Evolutionary conservation across 106 monocot species (phyloP), one percentile per base, ranked within the genome.

Genomic region (Dendrobium nobile): DNA sequence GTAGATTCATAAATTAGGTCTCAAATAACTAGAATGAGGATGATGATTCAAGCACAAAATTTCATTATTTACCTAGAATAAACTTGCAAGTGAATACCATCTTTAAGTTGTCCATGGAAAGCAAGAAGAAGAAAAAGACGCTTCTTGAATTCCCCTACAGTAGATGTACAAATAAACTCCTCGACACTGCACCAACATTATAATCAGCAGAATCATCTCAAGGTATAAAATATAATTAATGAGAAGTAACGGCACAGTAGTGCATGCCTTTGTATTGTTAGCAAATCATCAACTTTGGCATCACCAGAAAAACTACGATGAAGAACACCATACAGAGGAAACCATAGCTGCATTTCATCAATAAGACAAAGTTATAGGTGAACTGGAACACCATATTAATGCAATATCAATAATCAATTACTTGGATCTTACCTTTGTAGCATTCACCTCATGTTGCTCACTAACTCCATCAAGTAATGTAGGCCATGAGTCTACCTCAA

Each of bases 271-370:
- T 86, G 79, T 26, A 93, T 87, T 47, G 86, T 90, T 48, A 51
- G 80, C 20, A 79, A 41, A 19, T 65, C 75, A 45, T 87, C 83
- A 9, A 20, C 41, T 72, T 88, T 81, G 47, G 9, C 55, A 81
- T 85, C 82, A 43, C 80, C 79, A 55, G 82, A 86, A 31, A 78
- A 9, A 79, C 47, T 82, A 61, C 85, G 88, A 81, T 89, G 87
- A 78, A 98, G 89, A 81, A 98, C 83, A 4, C 89, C 87, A 70
- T 80, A 75, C 79, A 98, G 81, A 24, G 94, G 91, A 88, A 95
- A 98, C 98, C 94, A 98, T 47, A 98, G 78, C 96, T 96, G 90
- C 84, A 86, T n/a, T 96, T 88, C 84, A 86, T n/a, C 11, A 76
- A 41, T 17, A 20, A 22, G 48, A 26, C 11, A 48, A 77, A 68